Conservation (phyloP, 176 grass and related monocot species). For the Avena insularis region DNA sequence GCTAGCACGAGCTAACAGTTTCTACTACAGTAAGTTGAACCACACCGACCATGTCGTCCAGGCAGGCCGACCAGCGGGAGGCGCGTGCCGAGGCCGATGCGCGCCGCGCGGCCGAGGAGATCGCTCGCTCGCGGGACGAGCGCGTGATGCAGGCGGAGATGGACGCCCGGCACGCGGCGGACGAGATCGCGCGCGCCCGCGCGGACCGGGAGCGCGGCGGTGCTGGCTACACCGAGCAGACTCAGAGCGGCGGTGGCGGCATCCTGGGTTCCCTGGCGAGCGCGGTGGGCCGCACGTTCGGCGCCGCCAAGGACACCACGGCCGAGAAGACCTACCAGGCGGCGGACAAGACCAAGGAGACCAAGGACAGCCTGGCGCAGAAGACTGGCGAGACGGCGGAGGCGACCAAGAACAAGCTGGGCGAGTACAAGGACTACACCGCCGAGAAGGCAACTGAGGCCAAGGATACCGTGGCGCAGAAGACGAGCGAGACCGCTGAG, state of each 20-base stretch:
- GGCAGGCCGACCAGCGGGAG: constrained; percentile 44
- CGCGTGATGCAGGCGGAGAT: constrained; percentile 53
- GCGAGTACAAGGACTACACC: constrained; percentile 60
- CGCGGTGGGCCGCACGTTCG: constrained; percentile 48
- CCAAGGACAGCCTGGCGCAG: constrained; percentile 28
- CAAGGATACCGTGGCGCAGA: constrained; percentile 52
- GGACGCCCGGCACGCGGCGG: constrained; percentile 48
- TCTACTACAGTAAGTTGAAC: background rate
- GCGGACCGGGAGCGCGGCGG: constrained; percentile 17
- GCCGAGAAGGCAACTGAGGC: constrained; percentile 51
- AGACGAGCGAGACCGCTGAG: constrained; percentile 56
- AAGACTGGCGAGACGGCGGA: constrained; percentile 54
- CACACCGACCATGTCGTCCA: constrained; percentile 41
- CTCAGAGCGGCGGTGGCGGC: constrained; percentile 48
- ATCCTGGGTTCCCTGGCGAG: constrained; percentile 59
- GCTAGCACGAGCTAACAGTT: background rate
- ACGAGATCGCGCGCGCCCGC: constrained; percentile 64
- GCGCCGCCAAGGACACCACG: constrained; percentile 46
- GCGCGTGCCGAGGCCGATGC: constrained; percentile 41
- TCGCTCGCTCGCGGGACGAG: constrained; percentile 55
- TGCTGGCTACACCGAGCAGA: background rate
- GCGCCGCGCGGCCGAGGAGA: constrained; percentile 45
- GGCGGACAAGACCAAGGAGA: constrained; percentile 51
- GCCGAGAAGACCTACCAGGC: constrained; percentile 34
- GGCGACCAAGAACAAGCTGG: constrained; percentile 47